Percentiles rank a stretch among this genome's conserved stretches.
These are phyloP conservation scores for Cocos nucifera DNA, from an alignment of 176 grass and related monocot genomes.

Conservation along the genomic window DNA sequence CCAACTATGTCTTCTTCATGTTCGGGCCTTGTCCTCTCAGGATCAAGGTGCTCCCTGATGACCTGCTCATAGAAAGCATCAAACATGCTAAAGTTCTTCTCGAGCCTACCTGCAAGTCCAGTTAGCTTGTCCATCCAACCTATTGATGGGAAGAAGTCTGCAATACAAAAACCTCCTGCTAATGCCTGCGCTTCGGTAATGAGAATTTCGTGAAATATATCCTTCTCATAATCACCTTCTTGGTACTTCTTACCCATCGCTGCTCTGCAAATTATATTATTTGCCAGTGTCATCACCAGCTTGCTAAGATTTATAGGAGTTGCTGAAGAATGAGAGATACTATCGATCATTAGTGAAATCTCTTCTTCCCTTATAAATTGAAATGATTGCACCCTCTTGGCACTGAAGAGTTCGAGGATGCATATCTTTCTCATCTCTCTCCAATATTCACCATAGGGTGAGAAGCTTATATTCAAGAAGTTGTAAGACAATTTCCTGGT, in stretches of 20 bases:
- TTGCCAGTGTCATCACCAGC: no score
- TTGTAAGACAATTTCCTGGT: background rate
- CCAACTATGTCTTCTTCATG: slow-evolving; percentile 13
- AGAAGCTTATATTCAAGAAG: background rate
- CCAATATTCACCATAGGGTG: slow-evolving; percentile 21
- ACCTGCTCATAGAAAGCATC: slow-evolving; percentile 2
- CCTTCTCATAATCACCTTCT: no score
- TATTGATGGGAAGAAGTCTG: no score
- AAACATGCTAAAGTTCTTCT: slow-evolving; percentile 7
- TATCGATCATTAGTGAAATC: no score
- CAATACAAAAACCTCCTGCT: no score
- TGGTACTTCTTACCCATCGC: no score
- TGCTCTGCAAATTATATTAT: no score
- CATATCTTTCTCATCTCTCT: slow-evolving; percentile 17
- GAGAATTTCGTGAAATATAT: no score
- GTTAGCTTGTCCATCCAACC: no score
- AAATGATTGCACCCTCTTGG: background rate
- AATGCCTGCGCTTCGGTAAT: no score
- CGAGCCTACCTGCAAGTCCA: background rate
- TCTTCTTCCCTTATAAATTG: no score
- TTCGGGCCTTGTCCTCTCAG: background rate
- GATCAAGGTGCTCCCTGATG: background rate
- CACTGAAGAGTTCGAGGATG: slow-evolving; percentile 8
- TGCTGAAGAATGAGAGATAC: no score
- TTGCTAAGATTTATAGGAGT: slow-evolving; percentile 11